Evolutionary conservation across 2,329 filamentous ascomycete species (phyloP).

Genomic region (Colletotrichum echinochloae): DNA sequence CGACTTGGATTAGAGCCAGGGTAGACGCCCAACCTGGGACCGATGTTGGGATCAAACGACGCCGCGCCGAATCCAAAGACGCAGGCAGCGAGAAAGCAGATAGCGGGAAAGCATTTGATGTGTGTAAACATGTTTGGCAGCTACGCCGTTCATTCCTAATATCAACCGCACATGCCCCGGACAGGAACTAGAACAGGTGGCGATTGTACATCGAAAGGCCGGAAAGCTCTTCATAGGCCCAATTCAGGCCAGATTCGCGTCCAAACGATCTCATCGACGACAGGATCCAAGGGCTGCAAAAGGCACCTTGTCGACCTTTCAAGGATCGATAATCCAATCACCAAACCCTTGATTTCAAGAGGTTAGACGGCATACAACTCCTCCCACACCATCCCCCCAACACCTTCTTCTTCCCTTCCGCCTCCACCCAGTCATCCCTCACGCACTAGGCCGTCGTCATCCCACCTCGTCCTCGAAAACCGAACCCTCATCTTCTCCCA

Average conservation of each 20-base stretch:
- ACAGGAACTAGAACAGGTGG: neutral
- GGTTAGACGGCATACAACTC: neutral
- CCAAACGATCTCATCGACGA: neutral
- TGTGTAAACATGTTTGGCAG: neutral
- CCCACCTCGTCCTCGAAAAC: neutral
- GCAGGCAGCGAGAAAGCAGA: too few species aligned
- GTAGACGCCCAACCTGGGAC: neutral
- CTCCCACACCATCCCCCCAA: neutral
- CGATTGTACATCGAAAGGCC: neutral
- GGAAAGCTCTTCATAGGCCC: neutral
- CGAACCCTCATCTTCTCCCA: neutral
- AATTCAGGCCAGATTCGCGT: neutral
- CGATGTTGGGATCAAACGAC: neutral
- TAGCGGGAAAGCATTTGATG: neutral
- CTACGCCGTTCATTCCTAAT: neutral
- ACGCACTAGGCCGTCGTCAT: neutral
- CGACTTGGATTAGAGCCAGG: neutral
- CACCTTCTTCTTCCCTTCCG: neutral
- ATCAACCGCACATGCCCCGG: neutral
- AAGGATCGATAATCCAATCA: neutral
- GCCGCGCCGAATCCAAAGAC: neutral
- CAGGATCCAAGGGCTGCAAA: neutral
- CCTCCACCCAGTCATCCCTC: neutral
- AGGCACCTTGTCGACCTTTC: neutral
- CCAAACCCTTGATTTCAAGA: neutral